Conservation (phyloP, 116 monocot species). For the Papilionanthe hybrid region DNA sequence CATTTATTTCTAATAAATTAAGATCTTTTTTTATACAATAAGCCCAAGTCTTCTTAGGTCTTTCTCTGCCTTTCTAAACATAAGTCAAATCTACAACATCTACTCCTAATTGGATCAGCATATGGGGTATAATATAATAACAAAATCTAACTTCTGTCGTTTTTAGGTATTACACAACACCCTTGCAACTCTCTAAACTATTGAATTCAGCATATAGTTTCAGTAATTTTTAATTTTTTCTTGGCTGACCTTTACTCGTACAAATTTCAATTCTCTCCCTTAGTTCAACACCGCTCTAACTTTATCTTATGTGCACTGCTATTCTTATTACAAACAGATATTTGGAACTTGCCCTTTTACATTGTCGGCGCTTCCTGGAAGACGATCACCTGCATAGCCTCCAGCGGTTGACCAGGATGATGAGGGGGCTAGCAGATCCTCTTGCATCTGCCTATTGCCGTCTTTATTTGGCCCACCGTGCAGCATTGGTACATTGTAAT, state of each 20-base stretch:
- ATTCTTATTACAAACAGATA: conserved; percentile 19
- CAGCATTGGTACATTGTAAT: conserved; percentile 11
- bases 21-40: too few species aligned
- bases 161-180: not conserved
- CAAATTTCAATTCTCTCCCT: not conserved
- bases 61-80: too few species aligned
- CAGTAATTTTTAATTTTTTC: not conserved
- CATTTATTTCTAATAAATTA: too few species aligned
- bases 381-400: conserved; percentile 16
- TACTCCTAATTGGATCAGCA: too few species aligned
- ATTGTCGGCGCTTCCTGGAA: conserved; percentile 38
- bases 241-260: not conserved
- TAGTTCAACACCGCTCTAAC: not conserved
- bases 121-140: too few species aligned
- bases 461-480: conserved; percentile 42
- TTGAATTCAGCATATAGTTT: not conserved
- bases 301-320: not conserved
- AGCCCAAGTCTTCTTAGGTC: too few species aligned
- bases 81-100: too few species aligned
- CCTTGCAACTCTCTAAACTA: not conserved
- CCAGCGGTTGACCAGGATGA: conserved; percentile 39
- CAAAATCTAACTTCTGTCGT: too few species aligned
- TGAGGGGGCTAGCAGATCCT: conserved; percentile 52
- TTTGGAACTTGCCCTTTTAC: conserved; percentile 43
- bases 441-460: conserved; percentile 43